These are phyloP conservation scores for Leucosporidium yakuticum DNA, from an alignment of 768 basidiomycete genomes.

Conservation along the genomic window DNA sequence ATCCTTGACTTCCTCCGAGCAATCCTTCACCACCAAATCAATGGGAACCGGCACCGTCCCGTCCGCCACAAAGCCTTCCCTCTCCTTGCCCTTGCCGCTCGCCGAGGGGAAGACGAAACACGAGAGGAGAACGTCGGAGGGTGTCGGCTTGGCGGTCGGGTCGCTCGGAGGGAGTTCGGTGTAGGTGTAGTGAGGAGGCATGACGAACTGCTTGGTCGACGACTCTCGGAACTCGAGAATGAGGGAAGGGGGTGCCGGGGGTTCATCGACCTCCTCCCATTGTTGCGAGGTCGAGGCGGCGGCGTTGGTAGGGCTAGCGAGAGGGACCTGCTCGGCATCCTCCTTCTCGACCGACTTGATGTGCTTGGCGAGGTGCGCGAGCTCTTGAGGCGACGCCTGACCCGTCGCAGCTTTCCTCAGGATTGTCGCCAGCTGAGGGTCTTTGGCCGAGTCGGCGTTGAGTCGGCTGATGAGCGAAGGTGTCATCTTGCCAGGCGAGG, in stretches of 20 bases:
- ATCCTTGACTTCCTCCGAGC: slow-evolving; percentile 2
- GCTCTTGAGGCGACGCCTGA: slow-evolving; percentile 11
- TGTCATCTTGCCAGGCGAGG: slow-evolving; percentile 11
- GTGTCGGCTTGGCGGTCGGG: background rate
- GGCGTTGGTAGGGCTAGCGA: background rate
- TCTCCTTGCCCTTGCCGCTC: slow-evolving; percentile 8
- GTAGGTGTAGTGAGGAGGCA: slow-evolving; percentile 21
- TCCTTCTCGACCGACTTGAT: slow-evolving; percentile 13
- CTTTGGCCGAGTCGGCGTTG: slow-evolving; percentile 19
- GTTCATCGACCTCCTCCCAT: background rate
- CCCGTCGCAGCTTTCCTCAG: slow-evolving; percentile 19
- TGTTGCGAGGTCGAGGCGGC: background rate
- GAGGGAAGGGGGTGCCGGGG: slow-evolving; percentile 1
- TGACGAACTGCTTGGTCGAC: slow-evolving; percentile 6
- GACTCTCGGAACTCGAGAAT: slow-evolving; percentile 22
- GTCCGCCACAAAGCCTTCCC: background rate
- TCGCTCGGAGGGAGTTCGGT: slow-evolving; percentile 8
- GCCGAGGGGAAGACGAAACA: slow-evolving; percentile 28
- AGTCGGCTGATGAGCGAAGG: slow-evolving; percentile 19
- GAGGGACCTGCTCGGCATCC: too few species aligned
- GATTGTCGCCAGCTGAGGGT: slow-evolving; percentile 9
- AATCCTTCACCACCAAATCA: slow-evolving; percentile 20
- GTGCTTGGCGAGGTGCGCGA: slow-evolving; percentile 10
- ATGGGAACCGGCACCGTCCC: slow-evolving; percentile 19
- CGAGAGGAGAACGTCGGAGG: slow-evolving; percentile 21